phyloP scores from a whole-genome alignment of 2,329 filamentous ascomycete species.

The Fusarium sp. region DNA sequence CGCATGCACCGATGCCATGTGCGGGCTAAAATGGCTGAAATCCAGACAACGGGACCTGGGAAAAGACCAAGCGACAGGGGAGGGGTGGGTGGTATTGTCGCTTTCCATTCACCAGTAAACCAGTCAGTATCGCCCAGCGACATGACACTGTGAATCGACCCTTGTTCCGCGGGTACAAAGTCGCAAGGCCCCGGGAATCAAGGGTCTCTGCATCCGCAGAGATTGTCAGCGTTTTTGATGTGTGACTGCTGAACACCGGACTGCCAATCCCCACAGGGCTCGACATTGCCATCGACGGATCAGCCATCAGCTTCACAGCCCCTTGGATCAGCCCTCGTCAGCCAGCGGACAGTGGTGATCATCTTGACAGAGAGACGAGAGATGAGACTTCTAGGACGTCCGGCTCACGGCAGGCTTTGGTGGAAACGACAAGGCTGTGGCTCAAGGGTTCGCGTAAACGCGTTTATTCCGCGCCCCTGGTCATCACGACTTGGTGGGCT shows the following conservation, averaged over 20 bases:
- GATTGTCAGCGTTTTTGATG: neutral
- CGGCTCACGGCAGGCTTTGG: neutral
- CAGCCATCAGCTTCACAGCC: neutral
- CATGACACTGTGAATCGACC: neutral
- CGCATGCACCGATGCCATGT: constrained; percentile 3
- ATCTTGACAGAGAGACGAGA: neutral
- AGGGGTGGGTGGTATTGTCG: neutral
- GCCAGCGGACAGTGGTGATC: neutral
- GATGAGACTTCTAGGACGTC: constrained; percentile 7
- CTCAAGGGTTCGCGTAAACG: neutral
- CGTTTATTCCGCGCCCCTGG: constrained; percentile 1
- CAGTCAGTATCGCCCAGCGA: neutral
- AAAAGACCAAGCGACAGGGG: neutral
- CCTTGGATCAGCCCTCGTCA: neutral
- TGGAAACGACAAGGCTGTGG: neutral
- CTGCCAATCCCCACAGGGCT: neutral
- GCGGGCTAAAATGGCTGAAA: constrained; percentile 3
- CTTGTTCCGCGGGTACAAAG: constrained; percentile 6
- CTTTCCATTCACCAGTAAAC: neutral
- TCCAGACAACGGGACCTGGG: constrained; percentile 1
- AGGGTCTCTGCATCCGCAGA: neutral
- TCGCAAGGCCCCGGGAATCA: neutral
- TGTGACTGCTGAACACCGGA: neutral
- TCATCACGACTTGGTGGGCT: neutral
- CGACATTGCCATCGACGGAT: constrained; percentile 16